These are phyloP conservation scores for Lepidium sativum DNA, from an alignment of 345 rosid genomes.

Conservation along the genomic window DNA sequence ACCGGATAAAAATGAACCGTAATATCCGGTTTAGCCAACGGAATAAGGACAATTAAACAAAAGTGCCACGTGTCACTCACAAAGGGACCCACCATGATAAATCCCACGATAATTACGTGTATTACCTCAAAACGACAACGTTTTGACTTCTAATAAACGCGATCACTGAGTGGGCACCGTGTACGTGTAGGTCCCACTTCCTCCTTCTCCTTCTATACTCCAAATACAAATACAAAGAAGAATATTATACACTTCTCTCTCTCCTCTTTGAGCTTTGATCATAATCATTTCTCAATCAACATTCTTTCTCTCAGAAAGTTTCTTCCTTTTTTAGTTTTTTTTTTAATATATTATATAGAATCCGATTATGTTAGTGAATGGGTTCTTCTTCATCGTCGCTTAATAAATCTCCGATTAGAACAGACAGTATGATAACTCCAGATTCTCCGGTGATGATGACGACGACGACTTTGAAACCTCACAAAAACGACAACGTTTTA, in stretches of 20 bases:
- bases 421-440: conserved; percentile 20
- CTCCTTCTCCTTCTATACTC: conserved; percentile 13
- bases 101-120: conserved; percentile 12
- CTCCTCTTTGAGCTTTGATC: no score
- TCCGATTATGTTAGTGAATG: conserved; percentile 9
- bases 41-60: neutral
- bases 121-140: conserved; percentile 11
- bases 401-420: conserved; percentile 21
- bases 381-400: conserved; percentile 22
- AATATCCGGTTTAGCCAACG: no score
- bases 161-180: conserved; percentile 32
- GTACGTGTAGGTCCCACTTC: conserved; percentile 25
- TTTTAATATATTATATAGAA: neutral
- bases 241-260: no score
- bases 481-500: neutral
- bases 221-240: neutral
- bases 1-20: no score
- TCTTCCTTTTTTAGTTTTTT: neutral
- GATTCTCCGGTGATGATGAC: conserved; percentile 5
- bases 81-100: conserved; percentile 11
- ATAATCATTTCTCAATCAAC: neutral
- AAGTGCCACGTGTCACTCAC: conserved; percentile 14
- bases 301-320: neutral
- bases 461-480: neutral
- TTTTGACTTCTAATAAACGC: neutral